phyloP scores from a whole-genome alignment of 371 early-diverging fungal species.

The Rhizopus sp. region DNA sequence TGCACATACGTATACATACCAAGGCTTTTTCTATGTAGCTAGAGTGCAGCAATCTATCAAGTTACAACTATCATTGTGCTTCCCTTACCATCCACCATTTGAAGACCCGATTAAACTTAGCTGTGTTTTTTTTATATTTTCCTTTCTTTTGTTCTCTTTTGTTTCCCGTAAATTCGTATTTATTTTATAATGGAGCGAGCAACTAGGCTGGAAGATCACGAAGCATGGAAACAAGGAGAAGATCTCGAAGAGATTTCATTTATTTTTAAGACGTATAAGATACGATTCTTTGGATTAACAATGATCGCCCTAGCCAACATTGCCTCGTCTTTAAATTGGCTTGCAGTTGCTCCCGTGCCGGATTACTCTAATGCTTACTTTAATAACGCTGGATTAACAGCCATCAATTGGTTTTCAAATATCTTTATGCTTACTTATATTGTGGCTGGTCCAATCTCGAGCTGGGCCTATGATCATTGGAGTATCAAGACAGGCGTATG shows the following conservation, averaged over 20 bases:
- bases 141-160: slow-evolving; percentile 4
- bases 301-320: slow-evolving; percentile 47
- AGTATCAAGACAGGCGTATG: slow-evolving; percentile 52
- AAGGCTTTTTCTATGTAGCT: neutral
- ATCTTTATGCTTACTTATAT: slow-evolving; percentile 56
- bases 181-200: slow-evolving; percentile 8
- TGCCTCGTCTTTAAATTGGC: slow-evolving; percentile 47
- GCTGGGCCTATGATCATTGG: slow-evolving; percentile 52
- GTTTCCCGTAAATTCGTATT: neutral
- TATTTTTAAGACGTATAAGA: slow-evolving; percentile 38
- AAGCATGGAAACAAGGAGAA: slow-evolving; percentile 16
- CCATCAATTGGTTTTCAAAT: slow-evolving; percentile 53
- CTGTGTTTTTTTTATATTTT: slow-evolving; percentile 2
- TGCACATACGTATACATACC: neutral
- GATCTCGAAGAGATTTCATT: slow-evolving; percentile 19
- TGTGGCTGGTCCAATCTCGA: slow-evolving; percentile 54
- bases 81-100: neutral
- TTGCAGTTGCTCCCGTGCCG: slow-evolving; percentile 44
- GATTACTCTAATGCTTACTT: slow-evolving; percentile 34
- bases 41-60: too few relatives aligned
- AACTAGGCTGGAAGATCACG: slow-evolving; percentile 7
- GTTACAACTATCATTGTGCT: neutral
- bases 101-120: neutral
- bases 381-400: slow-evolving; percentile 25
- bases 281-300: slow-evolving; percentile 45